Percentiles rank a stretch among this genome's conserved stretches.
Evolutionary conservation across 495 filamentous ascomycete genomes (phyloP).

Genomic region (Cryomyces antarcticus): DNA sequence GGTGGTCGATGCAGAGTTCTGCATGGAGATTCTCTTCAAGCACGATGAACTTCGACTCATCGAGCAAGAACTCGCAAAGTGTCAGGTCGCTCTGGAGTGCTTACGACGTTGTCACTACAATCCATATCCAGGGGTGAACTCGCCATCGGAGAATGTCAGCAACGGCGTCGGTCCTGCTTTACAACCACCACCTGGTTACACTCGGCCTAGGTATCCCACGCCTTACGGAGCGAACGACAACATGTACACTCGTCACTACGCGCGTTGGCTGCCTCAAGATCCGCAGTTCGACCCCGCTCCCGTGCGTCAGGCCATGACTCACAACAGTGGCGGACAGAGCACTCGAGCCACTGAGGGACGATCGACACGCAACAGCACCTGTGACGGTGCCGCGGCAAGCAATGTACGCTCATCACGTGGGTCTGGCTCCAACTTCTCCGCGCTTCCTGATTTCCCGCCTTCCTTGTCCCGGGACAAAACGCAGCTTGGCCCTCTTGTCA

Average conservation of each 20-base stretch:
- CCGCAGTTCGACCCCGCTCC: conserved; percentile 49
- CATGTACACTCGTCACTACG: conserved; percentile 84
- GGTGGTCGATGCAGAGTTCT: conserved; percentile 59
- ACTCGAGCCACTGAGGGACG: not conserved
- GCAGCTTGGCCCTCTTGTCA: conserved; percentile 36
- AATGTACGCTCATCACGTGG: conserved; percentile 19
- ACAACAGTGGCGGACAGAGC: not conserved
- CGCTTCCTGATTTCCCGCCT: conserved; percentile 49
- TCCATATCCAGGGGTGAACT: conserved; percentile 52
- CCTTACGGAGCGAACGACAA: conserved; percentile 82
- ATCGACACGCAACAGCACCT: not conserved
- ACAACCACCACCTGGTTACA: conserved; percentile 31
- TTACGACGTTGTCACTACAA: conserved; percentile 78
- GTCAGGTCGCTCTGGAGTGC: conserved; percentile 87
- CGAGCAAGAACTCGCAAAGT: conserved; percentile 91
- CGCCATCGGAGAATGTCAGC: conserved; percentile 42
- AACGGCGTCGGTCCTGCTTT: conserved; percentile 50
- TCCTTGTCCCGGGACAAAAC: conserved; percentile 36
- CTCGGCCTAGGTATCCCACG: conserved; percentile 45
- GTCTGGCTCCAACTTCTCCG: conserved; percentile 41
- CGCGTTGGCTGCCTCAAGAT: conserved; percentile 82
- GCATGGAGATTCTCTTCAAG: conserved; percentile 80
- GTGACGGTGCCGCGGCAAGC: conserved; percentile 14
- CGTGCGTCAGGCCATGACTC: not conserved
- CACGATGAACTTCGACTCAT: conserved; percentile 86